Evolutionary conservation across 2,329 filamentous ascomycete species (phyloP).

Genomic region (Cadophora sp.): DNA sequence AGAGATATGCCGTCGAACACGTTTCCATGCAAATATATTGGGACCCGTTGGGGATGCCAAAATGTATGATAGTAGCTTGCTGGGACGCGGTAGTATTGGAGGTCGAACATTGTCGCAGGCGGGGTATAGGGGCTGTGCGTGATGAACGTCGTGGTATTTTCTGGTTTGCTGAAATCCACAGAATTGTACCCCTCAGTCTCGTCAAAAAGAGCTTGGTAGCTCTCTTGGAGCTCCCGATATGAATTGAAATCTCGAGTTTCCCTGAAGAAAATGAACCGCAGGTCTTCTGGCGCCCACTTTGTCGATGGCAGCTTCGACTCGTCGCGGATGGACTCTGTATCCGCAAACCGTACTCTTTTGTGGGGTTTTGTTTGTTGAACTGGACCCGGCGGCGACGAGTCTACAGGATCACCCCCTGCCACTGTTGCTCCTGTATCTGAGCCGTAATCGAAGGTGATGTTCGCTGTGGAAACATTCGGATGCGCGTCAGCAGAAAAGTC

Average conservation of each 20-base stretch:
- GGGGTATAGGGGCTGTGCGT: constrained; percentile 20
- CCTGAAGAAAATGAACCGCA: constrained; percentile 19
- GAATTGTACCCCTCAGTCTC: neutral
- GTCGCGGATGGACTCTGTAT: neutral
- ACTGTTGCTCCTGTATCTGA: neutral
- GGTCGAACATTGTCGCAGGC: constrained; percentile 16
- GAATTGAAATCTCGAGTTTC: constrained; percentile 17
- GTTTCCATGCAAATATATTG: constrained; percentile 22
- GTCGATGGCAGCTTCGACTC: neutral
- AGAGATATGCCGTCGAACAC: constrained; percentile 20
- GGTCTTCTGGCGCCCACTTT: constrained; percentile 13
- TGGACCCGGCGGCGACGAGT: neutral
- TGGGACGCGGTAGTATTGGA: constrained; percentile 20
- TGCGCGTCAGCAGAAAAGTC: constrained; percentile 15
- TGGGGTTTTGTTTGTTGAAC: neutral
- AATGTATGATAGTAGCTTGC: constrained; percentile 23
- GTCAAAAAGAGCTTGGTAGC: constrained; percentile 13
- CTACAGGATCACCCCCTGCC: neutral
- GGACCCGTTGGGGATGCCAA: constrained; percentile 17
- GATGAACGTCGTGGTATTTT: constrained; percentile 3
- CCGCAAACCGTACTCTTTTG: constrained; percentile 3
- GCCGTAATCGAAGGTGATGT: neutral
- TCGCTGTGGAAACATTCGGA: constrained; percentile 11
- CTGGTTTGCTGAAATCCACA: neutral
- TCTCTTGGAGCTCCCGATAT: constrained; percentile 20